Base-by-base conservation (phyloP, 2,329 filamentous ascomycete species). In the Scytalidium lignicola region DNA sequence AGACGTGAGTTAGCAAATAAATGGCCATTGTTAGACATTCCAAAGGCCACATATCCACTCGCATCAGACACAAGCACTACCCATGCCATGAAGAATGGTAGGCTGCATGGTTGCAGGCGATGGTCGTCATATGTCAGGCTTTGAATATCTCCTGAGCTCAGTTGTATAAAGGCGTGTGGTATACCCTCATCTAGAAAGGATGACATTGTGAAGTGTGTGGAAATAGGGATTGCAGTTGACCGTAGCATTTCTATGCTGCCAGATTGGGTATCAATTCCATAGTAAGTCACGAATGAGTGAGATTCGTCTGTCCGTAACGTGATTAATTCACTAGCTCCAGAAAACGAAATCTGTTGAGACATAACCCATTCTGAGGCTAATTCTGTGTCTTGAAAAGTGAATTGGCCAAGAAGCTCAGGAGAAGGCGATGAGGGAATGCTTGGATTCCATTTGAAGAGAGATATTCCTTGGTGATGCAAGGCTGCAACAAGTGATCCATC, bases 1-100 rank as follows among this genome's bases (percentile, higher is more conserved):
- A 87, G 73, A 15, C 78, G 80, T 2, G 84, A 82, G 62, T 91
- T 88, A 39, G 86, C 88, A 63, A 88, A 95, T 0, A 99, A 72
- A 47, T 85, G 77, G 0, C 93, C 93, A 48, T 82, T 86, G 43
- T 80, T 78, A 3, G 90, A 86, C 55, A 96, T 70, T 1, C 89
- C 87, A 52, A 66, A 65, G 4, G 62, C 57, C 50, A 65, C 58
- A n/a, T 54, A 47, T 19, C 54, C 49, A 26, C 61, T 53, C 1
- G 47, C 52, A 52, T 55, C 46, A 10, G 54, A 41, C 19, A 62
- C 51, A n/a, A 63, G 51, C 17, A 67, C 61, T 43, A 64, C 48
- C 66, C 65, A 68, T 20, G 65, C 63, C 17, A 67, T 55, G 41
- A 58, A 57, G 5, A 48, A 49, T 12, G 64, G 62, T 32, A 68